Percentiles rank a stretch among this genome's conserved stretches.
These are phyloP conservation scores for Lepidium sativum DNA, from an alignment of 345 rosid species.

Conservation along the genomic window DNA sequence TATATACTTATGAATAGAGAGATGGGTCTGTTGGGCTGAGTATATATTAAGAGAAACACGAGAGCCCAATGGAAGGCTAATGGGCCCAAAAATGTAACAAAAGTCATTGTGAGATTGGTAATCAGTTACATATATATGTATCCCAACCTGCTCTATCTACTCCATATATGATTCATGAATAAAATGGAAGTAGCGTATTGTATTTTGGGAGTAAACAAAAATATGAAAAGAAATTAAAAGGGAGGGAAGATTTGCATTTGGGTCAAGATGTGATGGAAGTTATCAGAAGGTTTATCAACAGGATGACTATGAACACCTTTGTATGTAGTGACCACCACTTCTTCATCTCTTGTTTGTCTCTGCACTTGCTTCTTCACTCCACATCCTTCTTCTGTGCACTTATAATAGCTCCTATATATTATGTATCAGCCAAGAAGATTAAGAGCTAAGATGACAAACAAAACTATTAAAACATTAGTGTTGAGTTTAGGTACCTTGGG, in stretches of 20 bases:
- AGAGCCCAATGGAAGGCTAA: neutral
- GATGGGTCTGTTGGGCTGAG: constrained; percentile 10
- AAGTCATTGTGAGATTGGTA: neutral
- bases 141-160: too few species aligned
- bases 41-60: neutral
- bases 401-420: constrained; percentile 89
- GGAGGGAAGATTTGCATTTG: constrained; percentile 75
- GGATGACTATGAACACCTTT: constrained; percentile 77
- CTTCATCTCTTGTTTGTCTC: constrained; percentile 60
- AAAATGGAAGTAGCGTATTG: too few species aligned
- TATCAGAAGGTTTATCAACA: constrained; percentile 55
- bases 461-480: too few species aligned
- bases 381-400: constrained; percentile 74
- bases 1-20: too few species aligned
- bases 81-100: neutral
- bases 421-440: too few species aligned
- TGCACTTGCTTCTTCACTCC: constrained; percentile 92
- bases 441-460: too few species aligned
- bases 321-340: constrained; percentile 68
- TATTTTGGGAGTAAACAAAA: neutral
- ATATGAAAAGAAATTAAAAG: constrained; percentile 12
- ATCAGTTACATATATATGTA: too few species aligned
- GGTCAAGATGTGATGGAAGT: constrained; percentile 68
- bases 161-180: too few species aligned
- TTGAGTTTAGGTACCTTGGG: constrained; percentile 73